Percentiles rank a stretch among this genome's conserved stretches.
phyloP scores from a whole-genome alignment of 1,139 yeast species.

The Yamadazyma atlantica region DNA sequence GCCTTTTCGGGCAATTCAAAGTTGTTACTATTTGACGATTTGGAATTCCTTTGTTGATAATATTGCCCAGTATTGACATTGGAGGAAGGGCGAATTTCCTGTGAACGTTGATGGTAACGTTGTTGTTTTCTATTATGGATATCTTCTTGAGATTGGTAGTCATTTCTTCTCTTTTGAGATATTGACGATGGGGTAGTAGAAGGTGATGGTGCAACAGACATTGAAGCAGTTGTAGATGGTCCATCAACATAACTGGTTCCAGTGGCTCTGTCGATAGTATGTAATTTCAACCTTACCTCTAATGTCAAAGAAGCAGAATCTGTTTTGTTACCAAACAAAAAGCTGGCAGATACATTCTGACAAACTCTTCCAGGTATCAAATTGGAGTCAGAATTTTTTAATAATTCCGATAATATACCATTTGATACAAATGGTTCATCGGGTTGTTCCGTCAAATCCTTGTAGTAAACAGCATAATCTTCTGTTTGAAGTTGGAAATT shows the following conservation, averaged over 20 bases:
- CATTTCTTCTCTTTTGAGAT: background rate
- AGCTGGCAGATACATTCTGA: conserved; percentile 60
- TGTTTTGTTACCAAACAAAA: conserved; percentile 44
- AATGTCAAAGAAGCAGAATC: conserved; percentile 53
- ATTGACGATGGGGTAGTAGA: background rate
- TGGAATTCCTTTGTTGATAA: conserved; percentile 11
- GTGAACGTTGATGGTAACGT: conserved; percentile 9
- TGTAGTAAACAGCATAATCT: conserved; percentile 71
- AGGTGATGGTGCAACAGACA: background rate
- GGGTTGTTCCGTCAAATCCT: conserved; percentile 67
- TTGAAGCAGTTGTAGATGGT: background rate
- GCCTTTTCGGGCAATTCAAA: conserved; percentile 43
- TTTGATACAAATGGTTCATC: conserved; percentile 78
- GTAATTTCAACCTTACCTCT: conserved; percentile 64
- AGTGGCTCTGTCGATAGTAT: conserved; percentile 30
- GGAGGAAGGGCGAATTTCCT: conserved; percentile 1
- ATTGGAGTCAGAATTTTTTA: conserved; percentile 26
- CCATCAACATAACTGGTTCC: background rate
- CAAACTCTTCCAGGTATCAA: conserved; percentile 72
- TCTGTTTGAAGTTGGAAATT: conserved; percentile 45
- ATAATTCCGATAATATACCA: conserved; percentile 56
- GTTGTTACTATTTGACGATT: background rate
- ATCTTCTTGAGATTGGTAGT: background rate
- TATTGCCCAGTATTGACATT: conserved; percentile 4
- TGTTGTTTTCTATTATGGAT: conserved; percentile 9